Evolutionary conservation across 306 rosid species (phyloP), one percentile per base, ranked within the genome.

Genomic region (Fragaria nilgerrensis): DNA sequence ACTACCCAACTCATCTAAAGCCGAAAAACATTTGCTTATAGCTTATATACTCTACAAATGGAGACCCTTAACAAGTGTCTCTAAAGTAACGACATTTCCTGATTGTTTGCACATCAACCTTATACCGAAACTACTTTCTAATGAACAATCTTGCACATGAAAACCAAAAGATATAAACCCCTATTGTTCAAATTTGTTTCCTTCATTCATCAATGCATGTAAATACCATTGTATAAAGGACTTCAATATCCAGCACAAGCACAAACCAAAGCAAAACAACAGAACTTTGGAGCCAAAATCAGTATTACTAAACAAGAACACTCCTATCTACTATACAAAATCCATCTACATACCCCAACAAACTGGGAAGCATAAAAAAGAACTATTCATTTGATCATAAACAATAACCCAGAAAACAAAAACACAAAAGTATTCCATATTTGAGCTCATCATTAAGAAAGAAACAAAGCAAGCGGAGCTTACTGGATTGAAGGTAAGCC

Each of bases 401-500:
- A 56, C 37, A n/a, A 44, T 1, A 17, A 32, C 19, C 20, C n/a
- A 8, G 43, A 45, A 55, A 27, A 17, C 25, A 41, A 53, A 53
- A 15, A 52, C 6, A 13, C 62, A 20, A 8, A 29, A 49, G 11
- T 3, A 22, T 39, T 22, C 12, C 3, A 47, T 50, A 41, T 12
- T 49, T 14, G 63, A 22, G 5, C 14, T 2, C 0, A n/a, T 15
- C 29, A 43, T 1, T 16, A 34, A 34, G 48, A 62, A 23, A 45
- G 6, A 27, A 32, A 43, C 22, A 25, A 71, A 55, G 49, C 4
- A 48, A 53, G 25, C 13, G 11, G 70, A 41, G 83, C 90, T 83
- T 58, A 86, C 94, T 56, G 63, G 86, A 79, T 68, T 82, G 87
- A 70, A 86, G 84, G 68, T 83, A 80, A 74, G 87, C 71, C 58